Evolutionary conservation across 2,329 filamentous ascomycete genomes (phyloP).

Genomic region (Arthrobotrys entomopaga): DNA sequence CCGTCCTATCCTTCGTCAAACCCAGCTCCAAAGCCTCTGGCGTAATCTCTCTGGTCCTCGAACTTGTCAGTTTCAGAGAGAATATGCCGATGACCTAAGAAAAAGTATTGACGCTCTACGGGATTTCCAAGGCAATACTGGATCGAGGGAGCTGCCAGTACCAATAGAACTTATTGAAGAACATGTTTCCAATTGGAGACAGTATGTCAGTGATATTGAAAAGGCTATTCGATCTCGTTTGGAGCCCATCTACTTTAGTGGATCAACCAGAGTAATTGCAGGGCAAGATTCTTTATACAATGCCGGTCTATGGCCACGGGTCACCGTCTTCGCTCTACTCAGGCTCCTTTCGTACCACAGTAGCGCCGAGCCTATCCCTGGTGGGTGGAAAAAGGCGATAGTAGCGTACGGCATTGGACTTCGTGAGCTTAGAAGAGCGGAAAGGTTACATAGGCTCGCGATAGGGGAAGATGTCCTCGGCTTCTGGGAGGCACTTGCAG

Average conservation of each 20-base stretch:
- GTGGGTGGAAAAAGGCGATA: conserved; percentile 62
- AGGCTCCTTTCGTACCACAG: conserved; percentile 20
- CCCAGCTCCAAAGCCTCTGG: conserved; percentile 29
- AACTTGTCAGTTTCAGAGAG: conserved; percentile 41
- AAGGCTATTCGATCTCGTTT: conserved; percentile 16
- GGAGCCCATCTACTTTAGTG: conserved; percentile 23
- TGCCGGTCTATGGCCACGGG: conserved; percentile 54
- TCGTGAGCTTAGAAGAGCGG: conserved; percentile 63
- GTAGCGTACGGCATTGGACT: conserved; percentile 63
- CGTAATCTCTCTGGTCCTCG: conserved; percentile 32
- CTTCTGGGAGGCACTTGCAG: conserved; percentile 53
- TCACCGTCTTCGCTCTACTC: conserved; percentile 30
- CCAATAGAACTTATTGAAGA: conserved; percentile 13
- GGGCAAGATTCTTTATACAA: conserved; percentile 32
- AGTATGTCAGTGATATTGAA: conserved; percentile 17
- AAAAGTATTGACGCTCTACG: conserved; percentile 55
- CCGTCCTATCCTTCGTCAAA: conserved; percentile 27
- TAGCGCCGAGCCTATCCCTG: conserved; percentile 55
- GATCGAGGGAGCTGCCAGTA: conserved; percentile 7
- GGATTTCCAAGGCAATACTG: conserved; percentile 33
- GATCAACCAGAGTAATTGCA: background rate
- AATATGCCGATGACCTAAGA: conserved; percentile 51
- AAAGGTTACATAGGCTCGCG: conserved; percentile 62
- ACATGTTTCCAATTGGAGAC: conserved; percentile 15
- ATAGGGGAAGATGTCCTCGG: conserved; percentile 60